phyloP scores from a whole-genome alignment of 306 rosid species.

The Notholithocarpus densiflorus region DNA sequence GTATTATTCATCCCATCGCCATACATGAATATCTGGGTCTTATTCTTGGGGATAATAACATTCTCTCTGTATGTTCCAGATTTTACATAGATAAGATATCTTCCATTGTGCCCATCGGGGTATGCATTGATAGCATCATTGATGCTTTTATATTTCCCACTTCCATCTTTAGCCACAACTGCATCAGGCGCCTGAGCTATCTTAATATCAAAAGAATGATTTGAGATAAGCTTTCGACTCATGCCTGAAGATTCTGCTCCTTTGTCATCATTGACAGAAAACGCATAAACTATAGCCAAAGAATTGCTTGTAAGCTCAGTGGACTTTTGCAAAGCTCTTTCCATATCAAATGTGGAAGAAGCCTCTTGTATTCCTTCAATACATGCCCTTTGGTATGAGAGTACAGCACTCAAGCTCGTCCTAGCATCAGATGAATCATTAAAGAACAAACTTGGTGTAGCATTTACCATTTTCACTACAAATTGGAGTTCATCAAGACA shows the following conservation, averaged over 20 bases:
- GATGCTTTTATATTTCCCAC: constrained; percentile 19
- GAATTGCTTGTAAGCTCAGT: constrained; percentile 17
- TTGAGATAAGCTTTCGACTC: neutral
- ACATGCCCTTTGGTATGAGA: constrained; percentile 36
- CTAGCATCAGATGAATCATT: neutral
- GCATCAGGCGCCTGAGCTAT: neutral
- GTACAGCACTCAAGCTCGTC: constrained; percentile 24
- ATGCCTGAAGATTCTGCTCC: neutral
- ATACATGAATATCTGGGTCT: constrained; percentile 19
- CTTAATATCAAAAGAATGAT: neutral
- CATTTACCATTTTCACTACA: neutral
- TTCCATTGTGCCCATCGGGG: neutral
- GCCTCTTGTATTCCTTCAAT: neutral
- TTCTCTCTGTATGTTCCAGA: constrained; percentile 23
- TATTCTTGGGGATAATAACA: constrained; percentile 24
- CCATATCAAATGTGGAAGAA: neutral
- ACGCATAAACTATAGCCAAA: constrained; percentile 21
- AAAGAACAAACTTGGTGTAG: neutral
- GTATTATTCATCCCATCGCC: constrained; percentile 28
- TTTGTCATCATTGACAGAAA: neutral
- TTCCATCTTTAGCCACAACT: constrained; percentile 29
- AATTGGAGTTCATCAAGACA: constrained; percentile 20
- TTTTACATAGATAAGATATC: constrained; percentile 25
- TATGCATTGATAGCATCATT: constrained; percentile 16
- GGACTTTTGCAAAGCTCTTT: constrained; percentile 1